A percentile compares a stretch with the other conserved stretches of the same genome.
Conservation (phyloP, 257 asterid species). For the Gardenia jasminoides region DNA sequence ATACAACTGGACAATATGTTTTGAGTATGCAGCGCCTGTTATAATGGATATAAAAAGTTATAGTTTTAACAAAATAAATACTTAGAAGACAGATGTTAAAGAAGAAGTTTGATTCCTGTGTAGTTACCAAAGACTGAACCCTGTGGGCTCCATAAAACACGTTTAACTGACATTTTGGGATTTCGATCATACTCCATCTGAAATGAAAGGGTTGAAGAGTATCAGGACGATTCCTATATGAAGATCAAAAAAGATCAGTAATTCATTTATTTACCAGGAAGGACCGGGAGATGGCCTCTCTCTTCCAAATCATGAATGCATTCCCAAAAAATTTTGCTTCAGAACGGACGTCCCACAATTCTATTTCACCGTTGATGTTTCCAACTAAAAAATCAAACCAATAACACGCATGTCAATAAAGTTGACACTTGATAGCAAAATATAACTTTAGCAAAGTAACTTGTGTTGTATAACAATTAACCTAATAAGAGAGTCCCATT, state of each 20-base stretch:
- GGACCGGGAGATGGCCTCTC: slow-evolving; percentile 25
- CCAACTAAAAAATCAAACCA: slow-evolving; percentile 50
- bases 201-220: neutral
- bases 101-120: slow-evolving; percentile 30
- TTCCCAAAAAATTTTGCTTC: slow-evolving; percentile 39
- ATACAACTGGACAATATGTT: slow-evolving; percentile 43
- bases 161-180: slow-evolving; percentile 37
- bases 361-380: slow-evolving; percentile 45
- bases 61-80: too few species aligned
- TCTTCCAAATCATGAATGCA: slow-evolving; percentile 37
- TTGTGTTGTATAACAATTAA: slow-evolving; percentile 16
- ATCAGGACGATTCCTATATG: neutral
- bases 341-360: slow-evolving; percentile 55
- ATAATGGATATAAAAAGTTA: neutral
- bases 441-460: too few species aligned
- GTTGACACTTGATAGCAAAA: too few species aligned
- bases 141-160: slow-evolving; percentile 59
- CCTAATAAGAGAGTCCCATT: slow-evolving; percentile 64
- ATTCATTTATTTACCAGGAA: slow-evolving; percentile 36
- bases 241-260: neutral
- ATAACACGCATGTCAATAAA: neutral
- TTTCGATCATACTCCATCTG: slow-evolving; percentile 41
- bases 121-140: slow-evolving; percentile 58
- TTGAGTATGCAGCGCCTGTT: slow-evolving; percentile 65
- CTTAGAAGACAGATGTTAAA: too few species aligned